These are phyloP conservation scores for Pestalotiopsis sp. DNA, from an alignment of 2,329 filamentous ascomycete species.

Conservation along the genomic window DNA sequence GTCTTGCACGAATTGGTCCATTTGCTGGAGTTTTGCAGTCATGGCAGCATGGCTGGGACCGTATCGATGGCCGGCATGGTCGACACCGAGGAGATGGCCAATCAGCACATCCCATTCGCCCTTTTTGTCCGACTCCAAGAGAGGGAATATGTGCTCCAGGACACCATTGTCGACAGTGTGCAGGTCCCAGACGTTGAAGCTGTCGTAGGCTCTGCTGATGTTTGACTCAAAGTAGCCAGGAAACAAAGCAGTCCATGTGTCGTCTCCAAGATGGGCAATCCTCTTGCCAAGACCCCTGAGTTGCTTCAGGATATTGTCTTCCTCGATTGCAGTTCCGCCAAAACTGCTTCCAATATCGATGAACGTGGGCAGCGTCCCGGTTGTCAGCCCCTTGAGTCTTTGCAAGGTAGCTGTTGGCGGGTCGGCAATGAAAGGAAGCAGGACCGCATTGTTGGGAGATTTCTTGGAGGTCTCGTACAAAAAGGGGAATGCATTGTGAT, in stretches of 20 bases:
- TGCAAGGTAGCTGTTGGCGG: constrained; percentile 93
- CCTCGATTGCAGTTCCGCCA: constrained; percentile 89
- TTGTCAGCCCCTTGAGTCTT: constrained; percentile 89
- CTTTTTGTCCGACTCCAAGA: constrained; percentile 65
- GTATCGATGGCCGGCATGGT: constrained; percentile 95
- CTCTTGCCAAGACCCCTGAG: constrained; percentile 65
- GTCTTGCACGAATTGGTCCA: constrained; percentile 77
- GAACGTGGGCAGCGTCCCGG: constrained; percentile 92
- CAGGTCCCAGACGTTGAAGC: constrained; percentile 97
- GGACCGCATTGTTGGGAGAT: constrained; percentile 78
- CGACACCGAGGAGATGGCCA: constrained; percentile 91
- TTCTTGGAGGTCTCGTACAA: constrained; percentile 78
- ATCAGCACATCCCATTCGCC: constrained; percentile 91
- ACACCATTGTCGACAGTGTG: constrained; percentile 97
- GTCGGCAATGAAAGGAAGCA: constrained; percentile 94
- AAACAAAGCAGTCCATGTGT: constrained; percentile 94
- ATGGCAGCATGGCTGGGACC: constrained; percentile 92
- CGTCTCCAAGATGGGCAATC: constrained; percentile 93
- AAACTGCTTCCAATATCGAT: constrained; percentile 94
- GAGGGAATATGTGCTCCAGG: constrained; percentile 83
- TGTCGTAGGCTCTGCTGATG: constrained; percentile 87
- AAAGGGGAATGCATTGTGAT: constrained; percentile 85
- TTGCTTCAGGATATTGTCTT: constrained; percentile 77
- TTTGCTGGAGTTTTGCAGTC: constrained; percentile 86
- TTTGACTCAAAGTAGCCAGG: constrained; percentile 89